phyloP scores from a whole-genome alignment of 2,329 filamentous ascomycete genomes.

The Cercospora sp. region DNA sequence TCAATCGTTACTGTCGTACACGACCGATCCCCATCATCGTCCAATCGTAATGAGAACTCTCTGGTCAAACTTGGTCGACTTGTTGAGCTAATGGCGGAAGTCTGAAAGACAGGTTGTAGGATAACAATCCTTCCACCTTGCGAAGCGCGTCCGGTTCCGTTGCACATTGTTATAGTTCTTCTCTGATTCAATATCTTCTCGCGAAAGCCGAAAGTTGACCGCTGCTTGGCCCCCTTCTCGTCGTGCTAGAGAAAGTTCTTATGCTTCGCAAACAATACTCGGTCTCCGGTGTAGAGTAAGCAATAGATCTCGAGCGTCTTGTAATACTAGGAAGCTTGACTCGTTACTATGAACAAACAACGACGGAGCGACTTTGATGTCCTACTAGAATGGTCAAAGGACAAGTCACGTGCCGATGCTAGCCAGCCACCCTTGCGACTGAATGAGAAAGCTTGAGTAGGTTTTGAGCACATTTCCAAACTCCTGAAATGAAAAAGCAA shows the following conservation, averaged over 20 bases:
- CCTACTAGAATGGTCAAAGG: conserved; percentile 5
- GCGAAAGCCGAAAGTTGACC: too few species aligned
- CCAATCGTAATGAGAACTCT: conserved; percentile 29
- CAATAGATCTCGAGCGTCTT: neutral
- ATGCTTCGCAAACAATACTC: neutral
- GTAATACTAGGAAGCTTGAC: neutral
- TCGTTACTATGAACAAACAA: neutral
- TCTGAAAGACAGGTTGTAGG: conserved; percentile 20
- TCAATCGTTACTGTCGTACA: conserved; percentile 29
- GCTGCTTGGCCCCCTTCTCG: neutral
- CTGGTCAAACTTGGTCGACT: conserved; percentile 16
- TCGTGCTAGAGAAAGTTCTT: neutral
- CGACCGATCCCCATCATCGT: conserved; percentile 7
- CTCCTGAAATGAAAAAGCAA: neutral
- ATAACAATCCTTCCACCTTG: conserved; percentile 34
- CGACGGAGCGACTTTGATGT: conserved; percentile 13
- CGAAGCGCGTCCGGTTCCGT: conserved; percentile 23
- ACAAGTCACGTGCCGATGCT: conserved; percentile 8
- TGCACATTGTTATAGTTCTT: conserved; percentile 27
- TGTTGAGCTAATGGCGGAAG: neutral
- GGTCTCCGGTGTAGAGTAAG: neutral
- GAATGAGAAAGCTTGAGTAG: conserved; percentile 19
- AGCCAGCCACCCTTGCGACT: conserved; percentile 6
- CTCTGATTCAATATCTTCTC: too few species aligned
- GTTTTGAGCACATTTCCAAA: conserved; percentile 19